Evolutionary conservation across 768 basidiomycete species (phyloP).

Genomic region (Tricholoma matsutake): DNA sequence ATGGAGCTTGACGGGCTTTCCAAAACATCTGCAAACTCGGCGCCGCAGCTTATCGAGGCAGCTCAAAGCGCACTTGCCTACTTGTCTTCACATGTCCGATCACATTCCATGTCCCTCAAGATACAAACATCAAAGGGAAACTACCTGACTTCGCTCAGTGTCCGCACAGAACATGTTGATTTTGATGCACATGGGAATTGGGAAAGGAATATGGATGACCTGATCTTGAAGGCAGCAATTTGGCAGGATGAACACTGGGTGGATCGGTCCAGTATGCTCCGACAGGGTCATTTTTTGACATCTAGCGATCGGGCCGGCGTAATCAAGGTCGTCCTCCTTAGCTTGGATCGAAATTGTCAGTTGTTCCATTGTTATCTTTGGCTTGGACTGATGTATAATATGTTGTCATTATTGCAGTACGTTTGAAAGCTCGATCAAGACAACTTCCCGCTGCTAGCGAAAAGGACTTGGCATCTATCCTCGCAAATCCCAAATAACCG

Average conservation of each 20-base stretch:
- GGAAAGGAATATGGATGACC: slow-evolving; percentile 89
- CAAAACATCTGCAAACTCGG: slow-evolving; percentile 42
- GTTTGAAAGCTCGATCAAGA: slow-evolving; percentile 85
- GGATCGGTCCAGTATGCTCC: slow-evolving; percentile 76
- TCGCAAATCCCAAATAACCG: slow-evolving; percentile 29
- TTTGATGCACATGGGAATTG: slow-evolving; percentile 45
- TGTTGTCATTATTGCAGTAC: slow-evolving; percentile 48
- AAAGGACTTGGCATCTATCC: slow-evolving; percentile 74
- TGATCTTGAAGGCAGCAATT: slow-evolving; percentile 87
- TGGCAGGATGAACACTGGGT: slow-evolving; percentile 95
- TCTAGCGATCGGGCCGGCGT: slow-evolving; percentile 40
- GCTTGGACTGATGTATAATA: slow-evolving; percentile 8
- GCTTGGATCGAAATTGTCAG: slow-evolving; percentile 89
- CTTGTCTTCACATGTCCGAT: slow-evolving; percentile 70
- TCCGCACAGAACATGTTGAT: slow-evolving; percentile 83
- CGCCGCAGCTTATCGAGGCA: slow-evolving; percentile 65
- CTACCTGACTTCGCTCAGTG: slow-evolving; percentile 77
- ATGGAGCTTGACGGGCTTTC: slow-evolving; percentile 94
- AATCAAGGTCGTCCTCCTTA: slow-evolving; percentile 85
- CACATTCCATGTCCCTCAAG: slow-evolving; percentile 77
- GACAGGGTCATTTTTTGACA: slow-evolving; percentile 30
- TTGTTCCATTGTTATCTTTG: slow-evolving; percentile 16
- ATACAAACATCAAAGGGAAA: slow-evolving; percentile 95
- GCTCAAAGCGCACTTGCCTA: slow-evolving; percentile 74
- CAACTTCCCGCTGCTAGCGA: slow-evolving; percentile 85